Percentiles rank a stretch among this genome's conserved stretches.
These are phyloP conservation scores for Abelmoschus esculentus DNA, from an alignment of 345 rosid genomes.

Conservation along the genomic window DNA sequence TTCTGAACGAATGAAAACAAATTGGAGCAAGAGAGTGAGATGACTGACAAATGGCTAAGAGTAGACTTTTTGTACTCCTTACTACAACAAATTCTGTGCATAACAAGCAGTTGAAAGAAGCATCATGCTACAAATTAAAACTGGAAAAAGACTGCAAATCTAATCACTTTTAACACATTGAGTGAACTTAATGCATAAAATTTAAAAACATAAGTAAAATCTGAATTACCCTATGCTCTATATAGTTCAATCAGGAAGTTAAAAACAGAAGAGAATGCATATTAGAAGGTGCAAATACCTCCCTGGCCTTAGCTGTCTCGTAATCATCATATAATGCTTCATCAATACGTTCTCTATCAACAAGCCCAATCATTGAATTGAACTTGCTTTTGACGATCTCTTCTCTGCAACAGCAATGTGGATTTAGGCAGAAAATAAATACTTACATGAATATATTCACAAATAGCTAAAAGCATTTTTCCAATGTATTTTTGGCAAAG, in stretches of 20 bases:
- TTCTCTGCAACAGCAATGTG: constrained; percentile 45
- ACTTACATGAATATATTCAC: neutral
- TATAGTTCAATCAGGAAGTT: neutral
- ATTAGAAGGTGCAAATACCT: constrained; percentile 38
- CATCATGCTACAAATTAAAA: neutral
- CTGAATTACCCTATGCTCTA: neutral
- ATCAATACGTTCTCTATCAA: constrained; percentile 83
- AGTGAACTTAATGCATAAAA: neutral
- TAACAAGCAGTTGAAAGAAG: neutral
- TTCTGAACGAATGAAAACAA: constrained; percentile 41
- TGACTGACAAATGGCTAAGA: constrained; percentile 7
- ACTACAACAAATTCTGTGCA: neutral
- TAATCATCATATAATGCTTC: constrained; percentile 73
- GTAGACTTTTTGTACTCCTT: neutral
- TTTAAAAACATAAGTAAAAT: neutral
- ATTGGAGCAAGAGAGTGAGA: neutral
- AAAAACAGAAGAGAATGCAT: constrained; percentile 5
- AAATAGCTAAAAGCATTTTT: neutral
- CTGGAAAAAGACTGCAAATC: neutral
- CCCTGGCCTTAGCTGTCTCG: constrained; percentile 89
- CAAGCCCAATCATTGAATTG: constrained; percentile 91
- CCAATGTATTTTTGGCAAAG: neutral
- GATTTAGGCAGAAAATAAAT: neutral
- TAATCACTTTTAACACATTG: neutral
- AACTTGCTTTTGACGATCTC: constrained; percentile 83